phyloP scores from a whole-genome alignment of 805 yeast species.

The Saccharomycopsis capsularis region DNA sequence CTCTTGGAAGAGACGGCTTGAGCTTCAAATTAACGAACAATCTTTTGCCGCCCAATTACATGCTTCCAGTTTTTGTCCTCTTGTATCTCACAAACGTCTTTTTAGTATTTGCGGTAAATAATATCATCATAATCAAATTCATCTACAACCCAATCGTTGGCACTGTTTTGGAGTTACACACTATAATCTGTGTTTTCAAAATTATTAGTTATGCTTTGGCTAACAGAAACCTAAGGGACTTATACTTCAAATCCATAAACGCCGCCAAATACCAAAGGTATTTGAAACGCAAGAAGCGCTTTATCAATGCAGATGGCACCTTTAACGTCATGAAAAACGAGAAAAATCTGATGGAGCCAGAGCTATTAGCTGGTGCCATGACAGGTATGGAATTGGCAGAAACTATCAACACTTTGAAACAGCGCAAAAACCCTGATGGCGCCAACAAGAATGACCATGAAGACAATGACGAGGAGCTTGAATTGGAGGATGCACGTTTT shows the following conservation, averaged over 20 bases:
- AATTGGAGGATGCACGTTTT: constrained; percentile 8
- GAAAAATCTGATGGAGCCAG: constrained; percentile 1
- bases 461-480: not conserved
- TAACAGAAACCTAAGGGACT: constrained; percentile 37
- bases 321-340: constrained; percentile 12
- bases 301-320: constrained; percentile 18
- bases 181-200: constrained; percentile 36
- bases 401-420: constrained; percentile 14
- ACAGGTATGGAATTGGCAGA: constrained; percentile 19
- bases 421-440: constrained; percentile 2
- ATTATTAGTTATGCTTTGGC: constrained; percentile 37
- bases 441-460: not conserved
- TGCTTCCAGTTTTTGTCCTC: constrained; percentile 28
- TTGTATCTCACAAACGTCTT: constrained; percentile 30
- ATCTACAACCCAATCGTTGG: constrained; percentile 39
- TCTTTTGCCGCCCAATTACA: constrained; percentile 23
- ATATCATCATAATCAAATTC: constrained; percentile 29
- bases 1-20: constrained; percentile 1
- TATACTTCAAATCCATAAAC: constrained; percentile 24
- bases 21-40: constrained; percentile 14
- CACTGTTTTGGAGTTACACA: constrained; percentile 34
- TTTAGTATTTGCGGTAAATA: constrained; percentile 27
- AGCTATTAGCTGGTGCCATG: constrained; percentile 13
- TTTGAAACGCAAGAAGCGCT: constrained; percentile 7
- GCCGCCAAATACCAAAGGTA: constrained; percentile 15